phyloP scores from a whole-genome alignment of 1,139 yeast species.

The Geotrichum fermentans region DNA sequence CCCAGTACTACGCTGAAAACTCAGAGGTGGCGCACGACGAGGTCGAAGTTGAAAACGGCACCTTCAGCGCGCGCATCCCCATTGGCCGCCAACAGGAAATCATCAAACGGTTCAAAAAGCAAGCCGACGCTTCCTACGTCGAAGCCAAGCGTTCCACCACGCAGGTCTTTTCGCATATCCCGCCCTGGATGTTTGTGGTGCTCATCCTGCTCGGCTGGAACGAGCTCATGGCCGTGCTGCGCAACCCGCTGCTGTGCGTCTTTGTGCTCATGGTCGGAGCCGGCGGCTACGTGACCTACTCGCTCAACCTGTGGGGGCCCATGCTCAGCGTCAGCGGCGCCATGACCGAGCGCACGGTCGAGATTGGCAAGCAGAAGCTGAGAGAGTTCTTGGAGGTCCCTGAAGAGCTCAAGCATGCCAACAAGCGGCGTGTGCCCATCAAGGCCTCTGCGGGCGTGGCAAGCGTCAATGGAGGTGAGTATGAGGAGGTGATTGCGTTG shows the following conservation, averaged over 20 bases:
- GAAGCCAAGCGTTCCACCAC: slow-evolving; percentile 56
- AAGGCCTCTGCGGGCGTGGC: background rate
- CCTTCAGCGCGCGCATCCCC: slow-evolving; percentile 56
- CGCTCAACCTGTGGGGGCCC: slow-evolving; percentile 71
- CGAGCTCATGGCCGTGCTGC: slow-evolving; percentile 80
- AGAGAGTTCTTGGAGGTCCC: slow-evolving; percentile 32
- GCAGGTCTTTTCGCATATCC: slow-evolving; percentile 59
- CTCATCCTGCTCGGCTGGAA: slow-evolving; percentile 87
- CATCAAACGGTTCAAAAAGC: slow-evolving; percentile 60
- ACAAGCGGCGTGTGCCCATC: background rate
- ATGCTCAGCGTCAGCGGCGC: slow-evolving; percentile 56
- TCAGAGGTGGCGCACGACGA: slow-evolving; percentile 43
- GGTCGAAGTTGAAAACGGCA: slow-evolving; percentile 38
- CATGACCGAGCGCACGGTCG: slow-evolving; percentile 53
- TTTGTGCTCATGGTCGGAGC: slow-evolving; percentile 55
- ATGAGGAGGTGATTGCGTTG: slow-evolving; percentile 15
- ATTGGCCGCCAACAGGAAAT: slow-evolving; percentile 57
- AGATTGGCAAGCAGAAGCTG: slow-evolving; percentile 55
- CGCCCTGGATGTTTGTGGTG: slow-evolving; percentile 71
- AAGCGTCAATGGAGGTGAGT: background rate
- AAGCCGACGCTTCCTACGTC: slow-evolving; percentile 72
- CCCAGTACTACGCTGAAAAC: slow-evolving; percentile 33
- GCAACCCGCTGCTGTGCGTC: slow-evolving; percentile 72
- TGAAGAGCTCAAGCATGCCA: slow-evolving; percentile 8
- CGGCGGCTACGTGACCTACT: slow-evolving; percentile 62